These are phyloP conservation scores for Thuja plicata DNA, from an alignment of 83 land plant genomes.

Conservation along the genomic window DNA sequence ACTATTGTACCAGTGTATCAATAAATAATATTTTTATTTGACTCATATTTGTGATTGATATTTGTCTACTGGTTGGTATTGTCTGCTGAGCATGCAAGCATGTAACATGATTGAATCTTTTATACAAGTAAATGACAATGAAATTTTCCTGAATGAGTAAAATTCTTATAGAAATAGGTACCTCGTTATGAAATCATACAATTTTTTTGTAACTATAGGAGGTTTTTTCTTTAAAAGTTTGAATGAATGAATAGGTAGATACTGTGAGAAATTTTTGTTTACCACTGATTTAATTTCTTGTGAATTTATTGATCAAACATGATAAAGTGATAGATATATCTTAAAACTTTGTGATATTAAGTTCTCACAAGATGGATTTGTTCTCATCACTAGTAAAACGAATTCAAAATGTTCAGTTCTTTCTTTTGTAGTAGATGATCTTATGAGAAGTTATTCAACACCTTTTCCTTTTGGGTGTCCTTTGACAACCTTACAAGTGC, in stretches of 20 bases:
- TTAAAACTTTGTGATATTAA: background rate
- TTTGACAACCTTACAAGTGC: no score
- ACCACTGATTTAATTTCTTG: no score
- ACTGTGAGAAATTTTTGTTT: no score
- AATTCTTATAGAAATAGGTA: background rate
- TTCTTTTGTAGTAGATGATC: background rate
- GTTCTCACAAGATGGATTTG: background rate
- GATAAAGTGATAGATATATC: no score
- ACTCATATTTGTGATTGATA: background rate
- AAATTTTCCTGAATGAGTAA: background rate
- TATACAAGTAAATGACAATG: background rate
- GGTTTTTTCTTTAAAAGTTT: no score
- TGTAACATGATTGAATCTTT: background rate
- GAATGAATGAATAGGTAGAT: no score
- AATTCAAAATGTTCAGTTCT: background rate
- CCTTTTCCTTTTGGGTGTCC: no score
- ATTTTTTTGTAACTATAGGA: background rate
- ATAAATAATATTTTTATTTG: background rate
- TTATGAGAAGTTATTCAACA: no score
- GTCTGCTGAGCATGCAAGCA: background rate
- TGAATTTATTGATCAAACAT: no score
- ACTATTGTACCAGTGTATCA: background rate
- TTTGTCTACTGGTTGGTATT: background rate
- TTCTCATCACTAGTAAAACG: background rate
- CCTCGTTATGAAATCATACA: background rate